phyloP scores from a whole-genome alignment of 108 stramenopile species.

The Aurantiochytrium sp. region DNA sequence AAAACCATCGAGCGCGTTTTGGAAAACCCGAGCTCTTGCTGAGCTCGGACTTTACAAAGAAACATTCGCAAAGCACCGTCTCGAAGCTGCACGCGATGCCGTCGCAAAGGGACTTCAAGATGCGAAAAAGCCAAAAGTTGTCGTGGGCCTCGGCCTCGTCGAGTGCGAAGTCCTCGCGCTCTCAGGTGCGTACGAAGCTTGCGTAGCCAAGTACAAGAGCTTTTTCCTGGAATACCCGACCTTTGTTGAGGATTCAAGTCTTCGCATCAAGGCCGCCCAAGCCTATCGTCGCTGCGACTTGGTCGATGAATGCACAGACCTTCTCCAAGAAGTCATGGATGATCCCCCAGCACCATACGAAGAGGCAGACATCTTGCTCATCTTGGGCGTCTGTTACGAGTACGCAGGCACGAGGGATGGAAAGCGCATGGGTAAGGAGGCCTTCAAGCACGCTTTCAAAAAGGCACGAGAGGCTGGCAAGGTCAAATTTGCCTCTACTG shows the following conservation, averaged over 20 bases:
- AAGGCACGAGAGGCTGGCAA: neutral
- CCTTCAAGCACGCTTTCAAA: neutral
- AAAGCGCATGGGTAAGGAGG: neutral
- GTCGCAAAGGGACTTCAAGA: neutral
- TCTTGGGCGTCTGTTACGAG: neutral
- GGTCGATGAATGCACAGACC: neutral
- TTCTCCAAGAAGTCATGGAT: neutral
- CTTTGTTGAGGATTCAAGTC: neutral
- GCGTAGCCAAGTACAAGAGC: neutral
- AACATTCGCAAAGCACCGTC: neutral
- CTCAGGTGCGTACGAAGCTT: neutral
- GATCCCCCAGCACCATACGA: neutral
- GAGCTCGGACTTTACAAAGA: neutral
- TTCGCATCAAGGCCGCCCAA: neutral
- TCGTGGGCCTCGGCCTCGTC: neutral
- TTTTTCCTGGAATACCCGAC: neutral
- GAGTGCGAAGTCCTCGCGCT: neutral
- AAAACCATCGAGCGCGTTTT: neutral
- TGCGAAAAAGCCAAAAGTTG: neutral
- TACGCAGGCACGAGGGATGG: neutral
- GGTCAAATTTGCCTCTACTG: neutral
- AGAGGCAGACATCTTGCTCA: neutral
- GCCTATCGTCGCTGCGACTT: neutral
- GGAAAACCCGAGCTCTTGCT: neutral
- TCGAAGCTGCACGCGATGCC: neutral